These are phyloP conservation scores for Colletotrichum lentis DNA, from an alignment of 2,329 filamentous ascomycete genomes.

Conservation along the genomic window DNA sequence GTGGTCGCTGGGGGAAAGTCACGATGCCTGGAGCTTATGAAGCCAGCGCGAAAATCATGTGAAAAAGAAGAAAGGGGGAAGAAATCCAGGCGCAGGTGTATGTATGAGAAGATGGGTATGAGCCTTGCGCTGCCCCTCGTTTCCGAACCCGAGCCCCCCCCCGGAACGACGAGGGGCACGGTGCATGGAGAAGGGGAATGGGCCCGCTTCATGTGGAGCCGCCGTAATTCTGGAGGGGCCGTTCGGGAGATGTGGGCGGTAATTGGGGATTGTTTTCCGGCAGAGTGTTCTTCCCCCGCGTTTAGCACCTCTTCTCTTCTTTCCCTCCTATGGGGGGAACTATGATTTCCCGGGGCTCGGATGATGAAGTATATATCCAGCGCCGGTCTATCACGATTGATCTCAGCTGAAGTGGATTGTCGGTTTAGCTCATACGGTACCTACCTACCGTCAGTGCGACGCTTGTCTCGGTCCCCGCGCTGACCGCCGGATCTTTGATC, in stretches of 20 bases:
- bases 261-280: constrained; percentile 33
- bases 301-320: neutral
- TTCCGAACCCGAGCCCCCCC: constrained; percentile 26
- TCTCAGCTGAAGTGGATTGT: neutral
- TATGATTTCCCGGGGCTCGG: constrained; percentile 24
- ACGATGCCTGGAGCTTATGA: neutral
- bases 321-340: constrained; percentile 3
- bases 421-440: neutral
- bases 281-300: constrained; percentile 33
- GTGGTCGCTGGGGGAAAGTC: neutral
- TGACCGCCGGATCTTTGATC: neutral
- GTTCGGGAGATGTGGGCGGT: constrained; percentile 34
- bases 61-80: neutral
- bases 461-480: neutral
- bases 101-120: constrained; percentile 8
- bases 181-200: constrained; percentile 19
- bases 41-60: neutral
- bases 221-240: constrained; percentile 21
- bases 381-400: neutral
- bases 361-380: neutral
- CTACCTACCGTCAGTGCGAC: neutral
- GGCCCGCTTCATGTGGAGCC: constrained; percentile 23
- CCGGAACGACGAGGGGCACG: constrained; percentile 36
- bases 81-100: neutral
- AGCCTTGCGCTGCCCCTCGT: constrained; percentile 38